Percentiles rank a stretch among this genome's conserved stretches.
phyloP scores from a whole-genome alignment of 371 early-diverging fungal genomes.

The Agmasoma carcini region DNA sequence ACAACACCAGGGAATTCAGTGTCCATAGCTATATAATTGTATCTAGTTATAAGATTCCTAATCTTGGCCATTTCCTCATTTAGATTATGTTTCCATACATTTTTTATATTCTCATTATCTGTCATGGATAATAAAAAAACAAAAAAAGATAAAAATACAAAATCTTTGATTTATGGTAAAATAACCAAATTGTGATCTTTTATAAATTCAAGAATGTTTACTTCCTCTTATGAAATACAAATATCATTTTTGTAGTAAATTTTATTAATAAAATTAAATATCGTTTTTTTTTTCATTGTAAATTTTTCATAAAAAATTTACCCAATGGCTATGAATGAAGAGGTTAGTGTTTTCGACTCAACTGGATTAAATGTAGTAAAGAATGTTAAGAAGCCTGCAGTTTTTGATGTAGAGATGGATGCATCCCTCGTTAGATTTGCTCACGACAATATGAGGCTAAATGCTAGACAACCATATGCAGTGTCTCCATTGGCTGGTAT shows the following conservation, averaged over 20 bases:
- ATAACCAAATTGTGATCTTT: no score
- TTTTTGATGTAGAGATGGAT: slow-evolving; percentile 91
- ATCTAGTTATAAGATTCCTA: slow-evolving; percentile 71
- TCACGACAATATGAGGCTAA: slow-evolving; percentile 90
- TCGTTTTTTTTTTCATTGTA: not conserved
- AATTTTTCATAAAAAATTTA: slow-evolving; percentile 23
- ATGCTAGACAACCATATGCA: slow-evolving; percentile 94
- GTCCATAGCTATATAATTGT: slow-evolving; percentile 91
- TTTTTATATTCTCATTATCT: slow-evolving; percentile 35
- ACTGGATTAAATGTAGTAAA: slow-evolving; percentile 37
- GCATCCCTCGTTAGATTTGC: slow-evolving; percentile 85
- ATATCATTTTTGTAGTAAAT: no score
- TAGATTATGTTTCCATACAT: slow-evolving; percentile 90
- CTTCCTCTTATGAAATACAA: no score
- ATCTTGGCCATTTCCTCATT: slow-evolving; percentile 78
- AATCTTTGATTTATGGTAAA: no score
- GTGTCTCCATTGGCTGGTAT: slow-evolving; percentile 92
- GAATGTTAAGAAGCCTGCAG: slow-evolving; percentile 63
- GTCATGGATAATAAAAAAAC: slow-evolving; percentile 1
- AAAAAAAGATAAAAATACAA: no score
- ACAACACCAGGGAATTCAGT: slow-evolving; percentile 99
- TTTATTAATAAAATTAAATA: not conserved
- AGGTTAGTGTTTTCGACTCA: slow-evolving; percentile 32
- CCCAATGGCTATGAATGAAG: slow-evolving; percentile 27
- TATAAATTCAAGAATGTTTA: no score